Evolutionary conservation across 768 basidiomycete species (phyloP), one percentile per base, ranked within the genome.

Genomic region (Suillus subaureus): DNA sequence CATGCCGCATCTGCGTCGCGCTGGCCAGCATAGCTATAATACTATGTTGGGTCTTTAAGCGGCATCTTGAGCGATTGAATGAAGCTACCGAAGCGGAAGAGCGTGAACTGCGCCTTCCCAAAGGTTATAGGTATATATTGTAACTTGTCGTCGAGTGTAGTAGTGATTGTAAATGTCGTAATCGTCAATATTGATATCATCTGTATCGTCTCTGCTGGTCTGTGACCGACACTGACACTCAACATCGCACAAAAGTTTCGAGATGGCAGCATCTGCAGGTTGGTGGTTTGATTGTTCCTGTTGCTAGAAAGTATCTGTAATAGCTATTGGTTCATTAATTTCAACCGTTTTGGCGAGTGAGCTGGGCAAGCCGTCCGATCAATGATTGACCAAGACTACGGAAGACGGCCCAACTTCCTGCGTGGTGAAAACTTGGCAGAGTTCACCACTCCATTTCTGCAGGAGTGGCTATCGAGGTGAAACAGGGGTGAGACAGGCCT

Each of bases 1-100:
- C 90, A 2, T 94, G 88, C 75, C 84, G 81, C 16, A 88, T 94
- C 64, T 91, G 88, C 75, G 87, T 89, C 45, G 77, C 85, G 51
- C 82, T 83, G 68, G 85, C 81, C 66, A 82, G 82, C 6, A 64
- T 82, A 31, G 75, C 80, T 5, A 83, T 87, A 28, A 69, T 82
- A 31, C 79, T 87, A 74, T 83, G 82, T 66, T 77, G 80, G 65
- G 64, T 73, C 11, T 83, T 86, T 72, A 77, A 83, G 54, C 66
- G 70, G 31, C 75, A 84, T 62, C 75, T 87, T 45, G 71, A 70
- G 33, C 66, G 66, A 23, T 66, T 83, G 55, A 86, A 86, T 69
- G 67, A 67, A 63, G 68, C 74, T 63, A 69, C 77, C 33, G 80
- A 82, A 40, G 67, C 65, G 65, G 73, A 75, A 43, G 84, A 84